Evolutionary conservation across 768 basidiomycete genomes (phyloP).

Genomic region (Termitomyces sp.): DNA sequence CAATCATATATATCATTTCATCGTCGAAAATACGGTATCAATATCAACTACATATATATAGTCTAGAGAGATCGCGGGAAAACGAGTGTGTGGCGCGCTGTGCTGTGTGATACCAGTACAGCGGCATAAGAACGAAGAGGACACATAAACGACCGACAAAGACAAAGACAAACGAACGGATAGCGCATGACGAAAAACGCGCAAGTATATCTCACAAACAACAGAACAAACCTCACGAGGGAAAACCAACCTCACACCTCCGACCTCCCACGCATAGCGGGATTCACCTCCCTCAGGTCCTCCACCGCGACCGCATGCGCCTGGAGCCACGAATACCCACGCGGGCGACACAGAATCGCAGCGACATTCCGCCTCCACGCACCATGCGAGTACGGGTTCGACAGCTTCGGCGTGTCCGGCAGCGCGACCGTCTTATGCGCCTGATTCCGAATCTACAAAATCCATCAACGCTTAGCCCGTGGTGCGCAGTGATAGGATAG

Average conservation of each 20-base stretch:
- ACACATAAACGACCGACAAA: no score
- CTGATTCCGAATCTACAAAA: slow-evolving; percentile 74
- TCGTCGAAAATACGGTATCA: neutral
- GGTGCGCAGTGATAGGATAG: neutral
- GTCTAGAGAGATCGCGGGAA: no score
- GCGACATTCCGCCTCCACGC: slow-evolving; percentile 69
- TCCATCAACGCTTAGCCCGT: neutral
- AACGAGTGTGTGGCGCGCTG: neutral
- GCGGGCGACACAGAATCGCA: slow-evolving; percentile 75
- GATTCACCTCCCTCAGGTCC: slow-evolving; percentile 74
- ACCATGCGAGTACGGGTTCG: slow-evolving; percentile 86
- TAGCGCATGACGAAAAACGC: neutral
- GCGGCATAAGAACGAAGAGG: neutral
- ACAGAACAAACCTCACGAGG: neutral
- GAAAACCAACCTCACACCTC: neutral
- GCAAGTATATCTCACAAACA: neutral
- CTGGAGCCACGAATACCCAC: slow-evolving; percentile 78
- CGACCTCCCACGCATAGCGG: slow-evolving; percentile 32
- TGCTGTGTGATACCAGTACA: neutral
- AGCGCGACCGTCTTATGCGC: slow-evolving; percentile 65
- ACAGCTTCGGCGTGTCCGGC: slow-evolving; percentile 51
- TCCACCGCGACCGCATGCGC: slow-evolving; percentile 53
- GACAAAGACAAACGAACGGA: neutral
- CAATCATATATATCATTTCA: neutral
- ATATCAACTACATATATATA: neutral